Conservation (phyloP, 192 early-diverging fungal species). For the Coemansia nantahalensis region DNA sequence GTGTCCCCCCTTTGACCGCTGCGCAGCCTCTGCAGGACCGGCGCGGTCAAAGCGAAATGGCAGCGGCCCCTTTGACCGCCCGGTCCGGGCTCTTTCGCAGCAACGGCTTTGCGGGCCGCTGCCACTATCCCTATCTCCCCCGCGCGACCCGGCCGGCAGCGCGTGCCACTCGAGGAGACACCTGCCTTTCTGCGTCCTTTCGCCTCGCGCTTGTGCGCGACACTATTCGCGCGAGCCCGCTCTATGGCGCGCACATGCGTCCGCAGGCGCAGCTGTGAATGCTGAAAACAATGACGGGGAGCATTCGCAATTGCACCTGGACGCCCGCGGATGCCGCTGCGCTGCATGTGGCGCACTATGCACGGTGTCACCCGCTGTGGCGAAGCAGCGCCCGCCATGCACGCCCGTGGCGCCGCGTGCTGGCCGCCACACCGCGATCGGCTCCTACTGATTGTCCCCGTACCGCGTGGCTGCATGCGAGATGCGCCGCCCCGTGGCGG, state of each 20-base stretch:
- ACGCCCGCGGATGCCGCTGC: conserved; percentile 1
- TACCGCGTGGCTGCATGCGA: conserved; percentile 3
- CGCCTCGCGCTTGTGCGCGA: too few species aligned
- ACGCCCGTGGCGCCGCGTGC: not conserved
- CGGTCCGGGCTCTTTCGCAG: conserved; percentile 3
- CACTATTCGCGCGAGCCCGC: too few species aligned
- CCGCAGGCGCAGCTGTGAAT: too few species aligned
- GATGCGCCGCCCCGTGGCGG: conserved; percentile 4
- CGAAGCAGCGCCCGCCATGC: conserved; percentile 7
- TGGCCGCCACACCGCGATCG: not conserved
- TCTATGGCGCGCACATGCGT: too few species aligned
- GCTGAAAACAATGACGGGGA: too few species aligned
- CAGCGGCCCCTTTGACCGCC: not conserved
- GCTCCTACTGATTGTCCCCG: not conserved
- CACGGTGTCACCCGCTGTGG: conserved; percentile 23
- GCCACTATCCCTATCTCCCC: too few species aligned
- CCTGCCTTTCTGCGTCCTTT: too few species aligned
- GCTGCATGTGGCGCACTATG: conserved; percentile 11
- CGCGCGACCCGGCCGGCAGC: too few species aligned
- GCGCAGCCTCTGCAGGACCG: too few species aligned
- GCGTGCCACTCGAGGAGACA: too few species aligned
- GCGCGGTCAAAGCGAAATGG: not conserved
- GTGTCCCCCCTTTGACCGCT: too few species aligned
- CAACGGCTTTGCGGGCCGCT: too few species aligned
- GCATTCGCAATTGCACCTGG: conserved; percentile 4